phyloP scores from a whole-genome alignment of 352 stramenopile genomes.

The Pseudoperonospora humuli region DNA sequence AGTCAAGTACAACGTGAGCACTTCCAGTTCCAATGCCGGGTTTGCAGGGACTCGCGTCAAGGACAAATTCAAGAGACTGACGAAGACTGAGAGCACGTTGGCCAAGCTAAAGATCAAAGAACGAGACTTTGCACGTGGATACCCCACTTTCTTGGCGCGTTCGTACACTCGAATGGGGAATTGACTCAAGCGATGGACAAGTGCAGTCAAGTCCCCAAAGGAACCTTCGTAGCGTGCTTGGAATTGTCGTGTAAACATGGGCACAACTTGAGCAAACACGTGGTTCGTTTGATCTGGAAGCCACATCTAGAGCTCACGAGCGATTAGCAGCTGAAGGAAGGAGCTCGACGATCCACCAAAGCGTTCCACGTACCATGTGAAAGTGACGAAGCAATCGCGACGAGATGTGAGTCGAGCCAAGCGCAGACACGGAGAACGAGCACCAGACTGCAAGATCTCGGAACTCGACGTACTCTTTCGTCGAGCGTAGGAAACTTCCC shows the following conservation, averaged over 20 bases:
- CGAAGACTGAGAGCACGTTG: constrained; percentile 39
- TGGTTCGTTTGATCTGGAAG: constrained; percentile 33
- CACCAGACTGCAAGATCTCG: constrained; percentile 36
- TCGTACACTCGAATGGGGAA: constrained; percentile 46
- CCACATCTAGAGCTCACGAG: constrained; percentile 25
- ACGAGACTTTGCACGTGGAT: constrained; percentile 21
- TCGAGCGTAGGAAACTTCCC: constrained; percentile 40
- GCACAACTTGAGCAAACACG: constrained; percentile 30
- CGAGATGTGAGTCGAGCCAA: constrained; percentile 31
- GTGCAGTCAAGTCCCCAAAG: constrained; percentile 11
- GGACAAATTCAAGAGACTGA: constrained; percentile 41
- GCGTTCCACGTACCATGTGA: constrained; percentile 28
- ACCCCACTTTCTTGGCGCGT: constrained; percentile 15
- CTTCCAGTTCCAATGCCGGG: constrained; percentile 29
- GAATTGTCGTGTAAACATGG: constrained; percentile 39
- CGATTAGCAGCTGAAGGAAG: neutral
- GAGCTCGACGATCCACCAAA: neutral
- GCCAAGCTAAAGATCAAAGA: constrained; percentile 37
- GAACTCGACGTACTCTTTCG: constrained; percentile 56
- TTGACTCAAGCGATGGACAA: constrained; percentile 24
- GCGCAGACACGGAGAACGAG: constrained; percentile 40
- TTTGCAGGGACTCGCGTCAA: constrained; percentile 10
- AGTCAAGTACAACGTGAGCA: constrained; percentile 31
- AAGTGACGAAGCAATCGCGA: constrained; percentile 57
- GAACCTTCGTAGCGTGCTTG: constrained; percentile 14